phyloP scores from a whole-genome alignment of 1,139 yeast genomes.

The Kluyveromyces sp. region DNA sequence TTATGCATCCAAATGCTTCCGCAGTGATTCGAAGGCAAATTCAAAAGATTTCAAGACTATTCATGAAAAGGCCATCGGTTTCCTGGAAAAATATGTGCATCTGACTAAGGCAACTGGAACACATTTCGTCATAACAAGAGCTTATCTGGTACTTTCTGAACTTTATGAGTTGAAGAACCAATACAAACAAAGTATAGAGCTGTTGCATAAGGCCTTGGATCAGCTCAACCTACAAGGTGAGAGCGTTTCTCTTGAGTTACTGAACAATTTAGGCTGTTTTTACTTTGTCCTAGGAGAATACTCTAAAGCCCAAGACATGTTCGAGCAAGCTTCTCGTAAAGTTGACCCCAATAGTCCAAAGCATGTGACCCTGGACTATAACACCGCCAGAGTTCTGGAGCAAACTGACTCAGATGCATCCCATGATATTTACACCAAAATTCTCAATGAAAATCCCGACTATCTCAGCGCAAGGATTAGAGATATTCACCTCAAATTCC shows the following conservation, averaged over 20 bases:
- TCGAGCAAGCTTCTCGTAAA: conserved; percentile 43
- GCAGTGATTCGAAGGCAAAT: conserved; percentile 16
- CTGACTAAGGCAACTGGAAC: conserved; percentile 47
- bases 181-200: conserved; percentile 50
- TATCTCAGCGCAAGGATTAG: conserved; percentile 77
- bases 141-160: conserved; percentile 59
- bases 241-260: conserved; percentile 57
- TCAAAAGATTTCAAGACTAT: conserved; percentile 19
- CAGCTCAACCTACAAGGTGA: conserved; percentile 37
- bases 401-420: conserved; percentile 32
- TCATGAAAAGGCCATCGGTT: conserved; percentile 49
- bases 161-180: conserved; percentile 57
- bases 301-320: conserved; percentile 44
- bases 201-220: conserved; percentile 53
- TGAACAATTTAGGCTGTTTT: conserved; percentile 83
- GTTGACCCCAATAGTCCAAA: conserved; percentile 31
- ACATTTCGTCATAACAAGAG: conserved; percentile 64
- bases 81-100: conserved; percentile 66
- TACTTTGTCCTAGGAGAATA: conserved; percentile 60
- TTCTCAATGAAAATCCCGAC: conserved; percentile 55
- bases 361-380: conserved; percentile 46
- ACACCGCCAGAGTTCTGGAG: conserved; percentile 59
- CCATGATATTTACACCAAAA: conserved; percentile 42
- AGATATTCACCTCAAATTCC: conserved; percentile 46
- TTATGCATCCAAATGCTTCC: conserved; percentile 45